Conservation (phyloP, 1,139 yeast genomes). For the Diutina sp. region DNA sequence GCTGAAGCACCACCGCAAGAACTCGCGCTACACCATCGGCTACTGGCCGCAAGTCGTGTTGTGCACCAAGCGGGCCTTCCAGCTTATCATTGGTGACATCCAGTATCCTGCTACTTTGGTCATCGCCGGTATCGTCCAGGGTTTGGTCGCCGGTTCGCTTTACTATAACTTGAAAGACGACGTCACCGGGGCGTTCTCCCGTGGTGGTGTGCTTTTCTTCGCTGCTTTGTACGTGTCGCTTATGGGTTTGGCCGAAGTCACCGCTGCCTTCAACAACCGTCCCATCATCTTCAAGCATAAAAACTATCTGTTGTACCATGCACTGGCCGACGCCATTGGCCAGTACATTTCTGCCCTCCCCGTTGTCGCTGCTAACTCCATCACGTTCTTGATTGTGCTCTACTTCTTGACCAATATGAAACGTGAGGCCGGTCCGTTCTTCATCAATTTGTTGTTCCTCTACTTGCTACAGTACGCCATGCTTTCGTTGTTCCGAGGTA, state of each 20-base stretch:
- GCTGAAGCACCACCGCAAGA: conserved; percentile 20
- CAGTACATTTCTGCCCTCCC: conserved; percentile 61
- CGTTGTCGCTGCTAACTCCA: conserved; percentile 37
- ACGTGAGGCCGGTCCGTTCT: conserved; percentile 56
- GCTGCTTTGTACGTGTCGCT: conserved; percentile 71
- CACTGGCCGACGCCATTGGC: conserved; percentile 66
- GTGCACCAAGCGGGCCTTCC: conserved; percentile 46
- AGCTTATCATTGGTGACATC: conserved; percentile 54
- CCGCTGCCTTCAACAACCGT: conserved; percentile 58
- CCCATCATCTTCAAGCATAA: conserved; percentile 74
- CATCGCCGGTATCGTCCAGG: conserved; percentile 58
- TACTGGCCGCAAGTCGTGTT: conserved; percentile 53
- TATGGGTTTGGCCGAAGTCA: conserved; percentile 60
- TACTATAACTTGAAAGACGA: conserved; percentile 44
- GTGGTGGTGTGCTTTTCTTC: conserved; percentile 63
- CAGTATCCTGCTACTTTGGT: conserved; percentile 38
- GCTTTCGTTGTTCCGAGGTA: conserved; percentile 61
- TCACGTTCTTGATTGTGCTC: conserved; percentile 46
- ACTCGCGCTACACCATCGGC: conserved; percentile 56
- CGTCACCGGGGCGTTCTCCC: conserved; percentile 45
- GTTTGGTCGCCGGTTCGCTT: conserved; percentile 60
- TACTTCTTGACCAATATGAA: conserved; percentile 61
- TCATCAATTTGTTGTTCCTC: conserved; percentile 46
- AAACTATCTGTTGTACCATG: conserved; percentile 62
- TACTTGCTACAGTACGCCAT: conserved; percentile 44